Evolutionary conservation across 208 protist species (phyloP).

Genomic region (Leishmania mexicana): DNA sequence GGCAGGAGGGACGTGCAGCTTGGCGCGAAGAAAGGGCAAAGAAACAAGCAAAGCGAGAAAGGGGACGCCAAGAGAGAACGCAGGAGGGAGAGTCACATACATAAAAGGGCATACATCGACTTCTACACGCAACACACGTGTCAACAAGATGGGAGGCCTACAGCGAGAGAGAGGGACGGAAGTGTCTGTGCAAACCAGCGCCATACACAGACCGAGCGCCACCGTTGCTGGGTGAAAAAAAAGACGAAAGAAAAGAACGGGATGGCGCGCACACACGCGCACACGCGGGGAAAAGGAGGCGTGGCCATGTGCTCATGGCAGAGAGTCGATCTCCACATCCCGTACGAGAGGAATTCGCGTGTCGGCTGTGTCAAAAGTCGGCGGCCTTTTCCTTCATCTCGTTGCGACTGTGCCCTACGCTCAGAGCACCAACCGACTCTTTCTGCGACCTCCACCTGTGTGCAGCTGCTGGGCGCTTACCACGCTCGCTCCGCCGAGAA

Average conservation of each 20-base stretch:
- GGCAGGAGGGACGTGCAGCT: too few relatives aligned
- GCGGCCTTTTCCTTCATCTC: background rate
- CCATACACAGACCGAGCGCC: background rate
- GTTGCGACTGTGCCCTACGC: background rate
- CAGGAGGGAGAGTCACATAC: background rate
- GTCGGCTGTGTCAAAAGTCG: background rate
- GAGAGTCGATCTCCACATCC: background rate
- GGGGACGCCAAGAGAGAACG: background rate
- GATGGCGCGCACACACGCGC: background rate
- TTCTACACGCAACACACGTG: background rate
- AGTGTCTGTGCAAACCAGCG: background rate
- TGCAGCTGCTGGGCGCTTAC: constrained; percentile 4
- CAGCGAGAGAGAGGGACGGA: background rate
- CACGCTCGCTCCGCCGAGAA: constrained; percentile 23
- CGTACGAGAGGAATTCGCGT: background rate
- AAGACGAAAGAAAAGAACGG: background rate
- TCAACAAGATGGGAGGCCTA: background rate
- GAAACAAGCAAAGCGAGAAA: background rate
- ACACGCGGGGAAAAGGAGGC: background rate
- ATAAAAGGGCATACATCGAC: background rate
- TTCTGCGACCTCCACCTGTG: constrained; percentile 20
- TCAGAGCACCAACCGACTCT: constrained; percentile 36
- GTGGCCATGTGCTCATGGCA: background rate
- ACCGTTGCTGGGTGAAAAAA: background rate
- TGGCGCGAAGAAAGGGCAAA: background rate